Evolutionary conservation across 768 basidiomycete species (phyloP).

Genomic region (Harrya chromipes): DNA sequence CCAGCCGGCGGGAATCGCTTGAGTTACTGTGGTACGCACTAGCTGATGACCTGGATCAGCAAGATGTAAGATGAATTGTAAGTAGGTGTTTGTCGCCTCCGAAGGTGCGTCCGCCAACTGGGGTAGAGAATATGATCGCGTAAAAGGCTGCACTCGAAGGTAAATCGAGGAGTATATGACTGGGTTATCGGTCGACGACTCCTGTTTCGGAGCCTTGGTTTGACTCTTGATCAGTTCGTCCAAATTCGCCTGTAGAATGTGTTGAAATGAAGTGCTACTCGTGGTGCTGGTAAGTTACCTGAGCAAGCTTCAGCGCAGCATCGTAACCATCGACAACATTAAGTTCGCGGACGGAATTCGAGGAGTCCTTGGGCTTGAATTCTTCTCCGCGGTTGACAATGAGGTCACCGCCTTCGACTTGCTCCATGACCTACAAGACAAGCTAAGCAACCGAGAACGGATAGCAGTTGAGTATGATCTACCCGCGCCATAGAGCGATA

Average conservation of each 20-base stretch:
- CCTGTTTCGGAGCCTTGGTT: constrained; percentile 30
- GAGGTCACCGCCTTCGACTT: constrained; percentile 90
- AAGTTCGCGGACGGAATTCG: constrained; percentile 56
- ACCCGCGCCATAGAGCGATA: constrained; percentile 85
- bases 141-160: constrained; percentile 89
- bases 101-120: constrained; percentile 23
- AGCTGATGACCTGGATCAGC: constrained; percentile 80
- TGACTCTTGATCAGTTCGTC: constrained; percentile 73
- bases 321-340: constrained; percentile 84
- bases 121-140: constrained; percentile 51
- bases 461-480: constrained; percentile 20
- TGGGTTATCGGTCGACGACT: constrained; percentile 45
- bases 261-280: background rate
- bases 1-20: constrained; percentile 84
- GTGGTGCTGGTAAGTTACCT: constrained; percentile 44
- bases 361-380: constrained; percentile 60
- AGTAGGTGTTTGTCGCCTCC: constrained; percentile 33
- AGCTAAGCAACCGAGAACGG: constrained; percentile 2
- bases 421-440: constrained; percentile 75
- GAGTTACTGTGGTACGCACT: constrained; percentile 73
- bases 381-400: constrained; percentile 82
- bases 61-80: constrained; percentile 64
- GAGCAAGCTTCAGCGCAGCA: constrained; percentile 79
- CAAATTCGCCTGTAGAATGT: constrained; percentile 60
- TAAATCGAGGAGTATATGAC: constrained; percentile 89